A percentile compares a stretch with the other conserved stretches of the same genome.
Evolutionary conservation across 2,329 filamentous ascomycete species (phyloP).

Genomic region (Aspergillus sp.): DNA sequence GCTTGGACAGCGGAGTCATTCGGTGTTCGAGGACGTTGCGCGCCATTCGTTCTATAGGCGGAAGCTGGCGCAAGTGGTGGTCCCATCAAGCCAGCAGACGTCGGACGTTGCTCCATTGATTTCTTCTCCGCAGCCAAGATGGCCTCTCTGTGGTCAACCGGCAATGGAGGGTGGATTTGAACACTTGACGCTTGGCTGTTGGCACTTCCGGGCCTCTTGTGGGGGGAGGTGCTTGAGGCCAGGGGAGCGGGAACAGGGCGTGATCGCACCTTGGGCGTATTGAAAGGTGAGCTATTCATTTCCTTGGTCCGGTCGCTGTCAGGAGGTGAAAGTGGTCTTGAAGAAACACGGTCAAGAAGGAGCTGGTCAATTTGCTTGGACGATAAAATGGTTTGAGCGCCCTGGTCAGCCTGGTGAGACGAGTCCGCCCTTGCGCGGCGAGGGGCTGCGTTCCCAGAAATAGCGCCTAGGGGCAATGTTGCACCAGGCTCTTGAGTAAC

Average conservation of each 20-base stretch:
- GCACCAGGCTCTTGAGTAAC: slow-evolving; percentile 25
- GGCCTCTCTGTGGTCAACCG: slow-evolving; percentile 75
- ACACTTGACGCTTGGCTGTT: slow-evolving; percentile 61
- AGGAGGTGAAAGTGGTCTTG: slow-evolving; percentile 33
- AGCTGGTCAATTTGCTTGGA: slow-evolving; percentile 77
- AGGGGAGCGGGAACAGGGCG: slow-evolving; percentile 32
- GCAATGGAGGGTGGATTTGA: slow-evolving; percentile 68
- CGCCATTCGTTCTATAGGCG: slow-evolving; percentile 55
- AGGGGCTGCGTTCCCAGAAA: slow-evolving; percentile 57
- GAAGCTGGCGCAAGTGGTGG: slow-evolving; percentile 83
- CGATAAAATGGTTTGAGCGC: slow-evolving; percentile 82
- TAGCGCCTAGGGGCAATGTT: slow-evolving; percentile 60
- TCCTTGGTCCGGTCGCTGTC: slow-evolving; percentile 33
- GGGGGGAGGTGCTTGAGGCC: slow-evolving; percentile 30
- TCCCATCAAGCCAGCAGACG: slow-evolving; percentile 63
- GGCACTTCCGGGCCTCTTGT: slow-evolving; percentile 68
- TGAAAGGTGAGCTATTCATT: slow-evolving; percentile 33
- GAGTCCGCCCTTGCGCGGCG: slow-evolving; percentile 26
- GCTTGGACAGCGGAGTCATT: slow-evolving; percentile 49
- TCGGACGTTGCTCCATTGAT: slow-evolving; percentile 48
- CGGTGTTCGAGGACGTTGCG: slow-evolving; percentile 61
- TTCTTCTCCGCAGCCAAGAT: slow-evolving; percentile 75
- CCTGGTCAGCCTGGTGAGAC: slow-evolving; percentile 62
- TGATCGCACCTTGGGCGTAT: slow-evolving; percentile 36
- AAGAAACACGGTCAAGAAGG: slow-evolving; percentile 55